Conservation (phyloP, 306 rosid genomes). For the Begonia fuchsioides region DNA sequence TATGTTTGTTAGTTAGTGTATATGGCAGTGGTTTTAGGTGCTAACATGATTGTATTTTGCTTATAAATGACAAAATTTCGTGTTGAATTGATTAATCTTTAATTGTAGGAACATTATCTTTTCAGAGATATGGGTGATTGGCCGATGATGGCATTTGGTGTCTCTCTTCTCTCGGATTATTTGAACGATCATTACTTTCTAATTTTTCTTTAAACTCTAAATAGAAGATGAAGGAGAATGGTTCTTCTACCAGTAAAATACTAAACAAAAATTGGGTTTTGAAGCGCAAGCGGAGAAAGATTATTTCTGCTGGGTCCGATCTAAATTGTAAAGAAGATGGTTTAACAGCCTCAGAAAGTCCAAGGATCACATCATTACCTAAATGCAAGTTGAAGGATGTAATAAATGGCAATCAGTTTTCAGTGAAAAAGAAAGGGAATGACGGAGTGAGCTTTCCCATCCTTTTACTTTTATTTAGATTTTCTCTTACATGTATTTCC, state of each 20-base stretch:
- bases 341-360: conserved; percentile 42
- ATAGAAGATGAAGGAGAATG: conserved; percentile 49
- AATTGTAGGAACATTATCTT: conserved; percentile 4
- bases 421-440: conserved; percentile 88
- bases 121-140: neutral
- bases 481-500: neutral
- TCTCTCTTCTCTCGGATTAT: conserved; percentile 1
- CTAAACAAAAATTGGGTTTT: conserved; percentile 83
- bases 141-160: neutral
- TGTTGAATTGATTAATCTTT: neutral
- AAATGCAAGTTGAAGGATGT: conserved; percentile 42
- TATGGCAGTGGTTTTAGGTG: no score
- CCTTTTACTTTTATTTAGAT: conserved; percentile 6
- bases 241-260: conserved; percentile 53
- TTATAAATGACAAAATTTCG: no score
- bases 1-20: no score
- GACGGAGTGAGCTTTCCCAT: conserved; percentile 68
- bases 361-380: conserved; percentile 34
- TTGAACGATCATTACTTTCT: conserved; percentile 10
- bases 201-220: neutral
- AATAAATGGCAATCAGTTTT: conserved; percentile 26
- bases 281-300: conserved; percentile 92
- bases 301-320: conserved; percentile 33
- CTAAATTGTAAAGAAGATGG: conserved; percentile 54
- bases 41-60: no score